Evolutionary conservation across 2,329 filamentous ascomycete species (phyloP), one percentile per base, ranked within the genome.

Genomic region (Shiraia sp.): DNA sequence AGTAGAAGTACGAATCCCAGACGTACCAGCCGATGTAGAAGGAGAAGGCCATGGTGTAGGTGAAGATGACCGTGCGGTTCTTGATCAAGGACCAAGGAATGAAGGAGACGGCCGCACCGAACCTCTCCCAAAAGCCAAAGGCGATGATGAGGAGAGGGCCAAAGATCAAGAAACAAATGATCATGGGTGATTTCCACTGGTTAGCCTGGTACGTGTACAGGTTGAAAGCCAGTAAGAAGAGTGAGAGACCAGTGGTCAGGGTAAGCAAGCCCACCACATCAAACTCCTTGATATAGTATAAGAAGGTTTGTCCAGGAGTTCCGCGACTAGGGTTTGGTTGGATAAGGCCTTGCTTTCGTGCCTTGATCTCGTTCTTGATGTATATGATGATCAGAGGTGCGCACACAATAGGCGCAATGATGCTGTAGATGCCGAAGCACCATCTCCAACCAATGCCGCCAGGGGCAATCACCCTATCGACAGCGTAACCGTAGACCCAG

Each of bases 181-280:
- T 72, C 41, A 66, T 49, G 6, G 60, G 53, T 3, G 68, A 63
- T 6, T 45, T 55, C 71, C 71, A 75, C 12, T 49, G 40, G 39
- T 60, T 33, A 34, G 49, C 56, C 58, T 51, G 61, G 35, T 55
- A 55, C 2, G 63, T 53, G 54, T 66, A 67, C 24, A 90, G 73
- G 29, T 76, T 83, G 65, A 90, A 83, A 2, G 86, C 81, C 8
- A 90, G 77, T 12, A 90, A 72, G 61, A 90, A 82, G 12, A 88
- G 69, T 0, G 79, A 74, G 40, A 87, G 77, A 5, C 84, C 86
- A 1, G 72, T 73, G 2, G 79, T 75, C 34, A 87, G 74, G 5
- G 88, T 71, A 14, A 87, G 40, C 14, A 86, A 70, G 10, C 86
- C 85, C 4, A 82, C 35, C 1, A 81, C 61, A 59, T 89, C 86